phyloP scores from a whole-genome alignment of 306 rosid species.

The Arachis stenosperma region DNA sequence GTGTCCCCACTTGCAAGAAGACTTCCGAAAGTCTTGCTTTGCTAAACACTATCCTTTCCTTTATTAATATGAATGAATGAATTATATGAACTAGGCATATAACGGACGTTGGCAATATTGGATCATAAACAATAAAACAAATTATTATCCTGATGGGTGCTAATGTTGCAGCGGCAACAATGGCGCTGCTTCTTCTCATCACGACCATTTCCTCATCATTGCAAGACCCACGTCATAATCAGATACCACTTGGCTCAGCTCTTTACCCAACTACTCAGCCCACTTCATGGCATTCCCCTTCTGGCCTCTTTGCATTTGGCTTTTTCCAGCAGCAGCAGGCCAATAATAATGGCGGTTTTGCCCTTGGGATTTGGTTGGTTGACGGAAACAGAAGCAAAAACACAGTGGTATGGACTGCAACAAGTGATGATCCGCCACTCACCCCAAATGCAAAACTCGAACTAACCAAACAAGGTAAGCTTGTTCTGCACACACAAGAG shows the following conservation, averaged over 20 bases:
- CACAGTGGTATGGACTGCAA: conserved; percentile 44
- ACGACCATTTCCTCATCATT: not conserved
- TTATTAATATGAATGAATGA: too few relatives aligned
- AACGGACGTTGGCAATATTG: too few relatives aligned
- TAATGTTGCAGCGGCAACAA: too few relatives aligned
- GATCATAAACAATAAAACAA: too few relatives aligned
- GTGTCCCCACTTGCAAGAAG: too few relatives aligned
- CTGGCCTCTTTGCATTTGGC: conserved; percentile 44
- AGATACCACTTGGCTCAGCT: conserved; percentile 8
- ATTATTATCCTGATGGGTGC: too few relatives aligned
- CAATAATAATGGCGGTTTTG: conserved; percentile 1
- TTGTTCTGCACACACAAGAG: conserved; percentile 16
- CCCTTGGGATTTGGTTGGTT: conserved; percentile 41
- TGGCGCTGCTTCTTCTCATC: too few relatives aligned
- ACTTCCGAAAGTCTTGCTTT: too few relatives aligned
- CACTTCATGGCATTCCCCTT: conserved; percentile 33
- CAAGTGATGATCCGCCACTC: conserved; percentile 36
- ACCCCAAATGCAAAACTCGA: conserved; percentile 34
- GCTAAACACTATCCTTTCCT: too few relatives aligned
- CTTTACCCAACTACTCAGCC: not conserved
- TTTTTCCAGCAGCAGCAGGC: conserved; percentile 24
- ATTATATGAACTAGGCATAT: too few relatives aligned
- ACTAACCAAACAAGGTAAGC: conserved; percentile 34
- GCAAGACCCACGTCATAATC: too few relatives aligned
- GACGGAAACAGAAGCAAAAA: too few relatives aligned